Conservation (phyloP, 2,329 filamentous ascomycete species). For the Exophiala alcalophila region DNA sequence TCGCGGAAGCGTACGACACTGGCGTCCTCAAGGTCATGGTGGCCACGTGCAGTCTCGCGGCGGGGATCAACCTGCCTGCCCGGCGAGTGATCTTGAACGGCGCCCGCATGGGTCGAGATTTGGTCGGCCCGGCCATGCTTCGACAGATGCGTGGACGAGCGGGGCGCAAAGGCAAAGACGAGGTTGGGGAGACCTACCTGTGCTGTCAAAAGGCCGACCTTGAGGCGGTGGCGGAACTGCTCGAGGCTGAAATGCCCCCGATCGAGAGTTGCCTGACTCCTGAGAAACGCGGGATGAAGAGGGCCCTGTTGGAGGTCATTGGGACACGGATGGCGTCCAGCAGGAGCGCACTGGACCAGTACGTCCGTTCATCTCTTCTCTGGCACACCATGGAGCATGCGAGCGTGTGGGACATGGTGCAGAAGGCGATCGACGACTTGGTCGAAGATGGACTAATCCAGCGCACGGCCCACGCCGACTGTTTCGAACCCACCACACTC, state of each 20-base stretch:
- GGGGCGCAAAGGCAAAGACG: conserved; percentile 74
- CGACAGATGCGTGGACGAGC: conserved; percentile 78
- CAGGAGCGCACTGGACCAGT: conserved; percentile 63
- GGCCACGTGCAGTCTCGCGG: conserved; percentile 76
- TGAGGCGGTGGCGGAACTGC: conserved; percentile 65
- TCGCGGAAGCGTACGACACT: conserved; percentile 67
- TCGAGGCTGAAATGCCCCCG: conserved; percentile 69
- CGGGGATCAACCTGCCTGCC: conserved; percentile 73
- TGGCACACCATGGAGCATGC: conserved; percentile 52
- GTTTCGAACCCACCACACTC: conserved; percentile 56
- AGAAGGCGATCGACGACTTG: conserved; percentile 60
- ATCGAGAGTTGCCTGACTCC: conserved; percentile 67
- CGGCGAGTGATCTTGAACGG: conserved; percentile 72
- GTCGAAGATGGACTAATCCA: conserved; percentile 55
- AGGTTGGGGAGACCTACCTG: conserved; percentile 72
- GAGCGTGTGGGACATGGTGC: conserved; percentile 54
- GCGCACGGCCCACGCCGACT: conserved; percentile 40
- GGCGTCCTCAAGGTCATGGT: conserved; percentile 68
- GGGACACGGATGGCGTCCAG: conserved; percentile 66
- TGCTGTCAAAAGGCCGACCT: conserved; percentile 68
- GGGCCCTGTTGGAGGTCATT: conserved; percentile 69
- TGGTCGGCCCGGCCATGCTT: conserved; percentile 75
- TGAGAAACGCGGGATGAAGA: conserved; percentile 66
- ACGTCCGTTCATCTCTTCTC: conserved; percentile 65
- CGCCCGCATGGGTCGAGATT: conserved; percentile 70